Evolutionary conservation across 2,329 filamentous ascomycete species (phyloP).

Genomic region (Cordyceps javanica): DNA sequence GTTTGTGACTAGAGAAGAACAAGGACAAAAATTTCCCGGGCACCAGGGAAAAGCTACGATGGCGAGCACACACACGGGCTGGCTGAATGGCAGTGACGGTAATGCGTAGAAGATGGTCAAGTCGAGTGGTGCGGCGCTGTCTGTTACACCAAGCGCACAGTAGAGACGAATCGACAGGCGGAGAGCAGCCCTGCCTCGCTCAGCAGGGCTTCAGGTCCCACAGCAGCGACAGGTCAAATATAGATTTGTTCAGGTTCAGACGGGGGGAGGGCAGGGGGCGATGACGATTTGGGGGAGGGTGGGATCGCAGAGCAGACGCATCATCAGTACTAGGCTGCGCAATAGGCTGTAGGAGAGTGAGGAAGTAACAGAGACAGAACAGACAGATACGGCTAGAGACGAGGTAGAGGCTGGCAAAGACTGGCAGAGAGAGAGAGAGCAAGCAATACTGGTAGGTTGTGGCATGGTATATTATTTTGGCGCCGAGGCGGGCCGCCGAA

Average conservation of each 20-base stretch:
- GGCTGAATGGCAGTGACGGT: not conserved
- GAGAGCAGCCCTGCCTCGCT: not conserved
- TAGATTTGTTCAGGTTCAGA: not conserved
- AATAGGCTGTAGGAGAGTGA: too few species aligned
- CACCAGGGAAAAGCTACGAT: not conserved
- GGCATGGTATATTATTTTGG: not conserved
- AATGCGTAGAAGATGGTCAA: not conserved
- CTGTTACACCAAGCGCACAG: slow-evolving; percentile 7
- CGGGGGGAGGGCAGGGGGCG: too few species aligned
- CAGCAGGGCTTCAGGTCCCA: not conserved
- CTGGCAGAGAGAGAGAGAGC: not conserved
- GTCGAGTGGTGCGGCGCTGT: not conserved
- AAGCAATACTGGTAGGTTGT: not conserved
- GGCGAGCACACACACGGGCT: not conserved
- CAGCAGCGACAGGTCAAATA: not conserved
- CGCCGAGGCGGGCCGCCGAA: slow-evolving; percentile 5
- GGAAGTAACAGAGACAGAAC: too few species aligned
- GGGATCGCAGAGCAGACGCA: too few species aligned
- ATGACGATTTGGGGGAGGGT: too few species aligned
- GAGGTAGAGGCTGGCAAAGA: not conserved
- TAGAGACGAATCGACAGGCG: slow-evolving; percentile 5
- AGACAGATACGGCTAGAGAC: not conserved
- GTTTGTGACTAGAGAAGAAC: too few species aligned
- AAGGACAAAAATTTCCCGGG: not conserved
- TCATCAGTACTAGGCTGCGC: too few species aligned